These are phyloP conservation scores for Kluyveromyces siamensis DNA, from an alignment of 805 yeast genomes.

Conservation along the genomic window DNA sequence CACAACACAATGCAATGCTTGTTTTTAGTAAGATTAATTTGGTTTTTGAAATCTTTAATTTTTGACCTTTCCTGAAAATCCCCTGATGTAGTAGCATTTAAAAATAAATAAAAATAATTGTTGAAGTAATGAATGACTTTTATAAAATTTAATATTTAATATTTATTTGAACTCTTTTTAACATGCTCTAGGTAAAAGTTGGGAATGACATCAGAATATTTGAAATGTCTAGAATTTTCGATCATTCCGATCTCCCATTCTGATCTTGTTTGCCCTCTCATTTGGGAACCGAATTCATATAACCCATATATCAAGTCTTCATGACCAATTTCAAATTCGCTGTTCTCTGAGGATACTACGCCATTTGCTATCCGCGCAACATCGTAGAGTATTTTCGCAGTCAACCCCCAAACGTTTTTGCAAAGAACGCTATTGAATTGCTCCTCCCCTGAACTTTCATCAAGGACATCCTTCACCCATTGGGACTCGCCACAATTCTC, in stretches of 20 bases:
- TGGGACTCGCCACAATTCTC: slow-evolving; percentile 43
- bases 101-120: no score
- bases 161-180: background rate
- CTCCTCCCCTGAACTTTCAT: slow-evolving; percentile 51
- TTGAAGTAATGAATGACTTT: no score
- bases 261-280: slow-evolving; percentile 39
- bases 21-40: no score
- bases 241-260: slow-evolving; percentile 50
- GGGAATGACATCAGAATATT: slow-evolving; percentile 30
- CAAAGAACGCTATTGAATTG: slow-evolving; percentile 30
- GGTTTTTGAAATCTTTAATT: no score
- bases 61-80: no score
- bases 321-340: slow-evolving; percentile 39
- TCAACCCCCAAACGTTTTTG: slow-evolving; percentile 75
- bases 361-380: slow-evolving; percentile 46
- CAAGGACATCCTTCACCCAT: slow-evolving; percentile 56
- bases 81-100: no score
- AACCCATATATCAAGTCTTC: slow-evolving; percentile 57
- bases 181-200: slow-evolving; percentile 10
- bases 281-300: slow-evolving; percentile 45
- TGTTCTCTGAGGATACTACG: slow-evolving; percentile 25
- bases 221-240: slow-evolving; percentile 20
- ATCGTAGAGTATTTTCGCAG: slow-evolving; percentile 72
- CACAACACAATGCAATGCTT: no score
- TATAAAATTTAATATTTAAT: background rate